These are phyloP conservation scores for Pholiota microspora DNA, from an alignment of 768 basidiomycete species.

Conservation along the genomic window DNA sequence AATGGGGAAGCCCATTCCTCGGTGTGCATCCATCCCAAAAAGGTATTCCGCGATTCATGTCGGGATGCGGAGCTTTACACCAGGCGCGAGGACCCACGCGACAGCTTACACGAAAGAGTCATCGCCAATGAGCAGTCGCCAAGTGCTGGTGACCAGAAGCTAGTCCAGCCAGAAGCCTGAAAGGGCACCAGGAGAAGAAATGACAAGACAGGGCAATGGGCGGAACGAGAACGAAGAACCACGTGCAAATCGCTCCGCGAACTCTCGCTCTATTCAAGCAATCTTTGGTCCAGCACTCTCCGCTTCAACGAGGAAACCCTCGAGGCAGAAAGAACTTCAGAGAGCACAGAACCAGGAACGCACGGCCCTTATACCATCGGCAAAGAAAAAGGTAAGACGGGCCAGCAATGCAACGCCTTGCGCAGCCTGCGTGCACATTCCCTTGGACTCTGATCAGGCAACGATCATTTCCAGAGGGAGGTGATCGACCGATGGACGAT, in stretches of 20 bases:
- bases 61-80: neutral
- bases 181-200: neutral
- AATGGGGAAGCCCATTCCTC: neutral
- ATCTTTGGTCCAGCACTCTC: neutral
- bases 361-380: too few species aligned
- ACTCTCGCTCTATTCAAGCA: neutral
- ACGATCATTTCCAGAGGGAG: neutral
- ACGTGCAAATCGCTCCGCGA: slow-evolving; percentile 3
- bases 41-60: neutral
- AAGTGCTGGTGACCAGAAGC: neutral
- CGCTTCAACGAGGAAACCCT: neutral
- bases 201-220: neutral
- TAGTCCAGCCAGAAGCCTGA: neutral
- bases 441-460: neutral
- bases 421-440: neutral
- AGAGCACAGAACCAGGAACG: neutral
- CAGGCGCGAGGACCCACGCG: neutral
- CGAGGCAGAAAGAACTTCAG: neutral
- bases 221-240: neutral
- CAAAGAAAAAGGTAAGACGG: neutral
- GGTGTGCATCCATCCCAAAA: neutral
- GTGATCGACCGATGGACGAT: neutral
- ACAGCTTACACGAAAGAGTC: neutral
- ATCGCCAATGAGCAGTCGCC: neutral
- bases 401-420: neutral